Evolutionary conservation across 2,329 filamentous ascomycete species (phyloP).

Genomic region (Colletotrichum sp.): DNA sequence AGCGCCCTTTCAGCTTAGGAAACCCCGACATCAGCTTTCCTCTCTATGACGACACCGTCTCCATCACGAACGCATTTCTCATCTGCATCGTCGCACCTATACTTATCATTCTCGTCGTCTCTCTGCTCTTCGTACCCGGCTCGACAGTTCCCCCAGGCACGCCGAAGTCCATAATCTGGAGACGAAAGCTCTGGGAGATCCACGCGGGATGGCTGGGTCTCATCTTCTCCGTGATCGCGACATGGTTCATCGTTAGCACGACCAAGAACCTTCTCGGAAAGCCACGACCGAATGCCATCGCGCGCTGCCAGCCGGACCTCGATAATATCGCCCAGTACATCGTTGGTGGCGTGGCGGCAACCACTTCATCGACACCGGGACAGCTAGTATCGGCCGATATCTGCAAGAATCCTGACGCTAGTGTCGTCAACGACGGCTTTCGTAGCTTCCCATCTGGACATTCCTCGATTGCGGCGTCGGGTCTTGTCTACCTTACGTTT

Average conservation of each 20-base stretch:
- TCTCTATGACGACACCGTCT: conserved; percentile 69
- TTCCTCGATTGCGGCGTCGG: conserved; percentile 68
- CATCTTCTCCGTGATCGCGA: conserved; percentile 65
- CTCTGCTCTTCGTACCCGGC: conserved; percentile 68
- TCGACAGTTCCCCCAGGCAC: conserved; percentile 59
- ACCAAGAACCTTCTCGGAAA: conserved; percentile 71
- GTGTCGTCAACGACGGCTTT: conserved; percentile 71
- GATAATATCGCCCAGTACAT: conserved; percentile 55
- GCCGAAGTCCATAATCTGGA: conserved; percentile 65
- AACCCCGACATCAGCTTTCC: conserved; percentile 76
- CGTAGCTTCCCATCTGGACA: conserved; percentile 58
- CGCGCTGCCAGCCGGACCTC: conserved; percentile 73
- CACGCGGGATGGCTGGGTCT: conserved; percentile 80
- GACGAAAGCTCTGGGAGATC: conserved; percentile 79
- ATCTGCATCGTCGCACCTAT: conserved; percentile 47
- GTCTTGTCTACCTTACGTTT: conserved; percentile 76
- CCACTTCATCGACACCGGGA: conserved; percentile 52
- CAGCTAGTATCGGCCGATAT: conserved; percentile 72
- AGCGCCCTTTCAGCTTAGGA: conserved; percentile 64
- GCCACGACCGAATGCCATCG: conserved; percentile 75
- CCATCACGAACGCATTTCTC: not conserved
- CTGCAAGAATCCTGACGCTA: conserved; percentile 64
- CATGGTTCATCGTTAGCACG: conserved; percentile 76
- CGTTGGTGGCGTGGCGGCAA: conserved; percentile 58
- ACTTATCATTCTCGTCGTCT: conserved; percentile 65